Base-by-base conservation (phyloP, 495 filamentous ascomycete species). In the Penicillium bovifimosum region DNA sequence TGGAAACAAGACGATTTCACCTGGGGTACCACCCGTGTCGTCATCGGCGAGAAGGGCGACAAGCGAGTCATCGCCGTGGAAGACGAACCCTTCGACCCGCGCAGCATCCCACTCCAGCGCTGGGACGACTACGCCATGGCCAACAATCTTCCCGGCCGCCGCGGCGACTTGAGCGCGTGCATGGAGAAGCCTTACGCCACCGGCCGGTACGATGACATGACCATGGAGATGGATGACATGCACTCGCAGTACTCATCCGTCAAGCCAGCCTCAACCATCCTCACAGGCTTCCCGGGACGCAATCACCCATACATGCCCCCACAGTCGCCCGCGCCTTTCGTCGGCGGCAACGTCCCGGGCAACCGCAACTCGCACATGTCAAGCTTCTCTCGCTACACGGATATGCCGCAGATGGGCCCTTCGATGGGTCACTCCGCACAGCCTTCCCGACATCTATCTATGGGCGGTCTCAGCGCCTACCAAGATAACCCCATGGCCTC, bases 1-100 rank as follows among this genome's bases (percentile, higher is more conserved):
- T 98, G 93, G 93, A 92, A 95, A 64, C 90, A 96, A 68, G 93
- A 98, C 72, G 89, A 98, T 72, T 98, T 98, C 76, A 81, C 55
- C 1, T 66, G 63, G 63, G 63, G 63, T 64, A 66, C 52, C 50
- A 66, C 63, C 40, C 63, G 63, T 77, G 83, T 98, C 54, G 93
- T 98, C 62, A 86, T 97, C 57, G 91, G 88, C 31, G 93, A 98
- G 64, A 88, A 90, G 61, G 92, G 91, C 46, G 82, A 82, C 56
- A 96, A 93, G 72, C 86, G 93, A 56, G 73, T 96, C 17, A 79
- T 98, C 32, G 91, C 91, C 1, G 82, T 89, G 8, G 86, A 91
- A 42, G 91, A 96, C 52, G 90, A 93, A 58, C 80, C 77, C 7
- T 98, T 93, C 64, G 87, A 98, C 58, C 92, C 95, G 28, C 82